Percentiles rank a stretch among this genome's conserved stretches.
phyloP scores from a whole-genome alignment of 345 rosid genomes.

The Gynandropsis gynandra region DNA sequence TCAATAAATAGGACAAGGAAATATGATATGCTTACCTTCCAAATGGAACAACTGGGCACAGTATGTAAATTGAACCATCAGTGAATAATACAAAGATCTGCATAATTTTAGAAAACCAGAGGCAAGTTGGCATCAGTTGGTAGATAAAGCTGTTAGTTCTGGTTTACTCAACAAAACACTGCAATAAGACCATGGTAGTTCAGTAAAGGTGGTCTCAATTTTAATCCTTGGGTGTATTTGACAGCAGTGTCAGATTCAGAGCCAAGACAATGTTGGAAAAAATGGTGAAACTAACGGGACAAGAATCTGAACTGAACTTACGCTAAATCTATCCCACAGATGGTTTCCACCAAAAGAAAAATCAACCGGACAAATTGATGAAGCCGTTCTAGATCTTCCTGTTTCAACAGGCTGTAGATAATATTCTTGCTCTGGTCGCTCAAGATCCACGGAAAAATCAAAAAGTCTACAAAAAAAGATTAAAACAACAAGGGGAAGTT shows the following conservation, averaged over 20 bases:
- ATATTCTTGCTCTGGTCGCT: constrained; percentile 92
- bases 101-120: constrained; percentile 16
- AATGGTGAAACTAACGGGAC: constrained; percentile 1
- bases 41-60: constrained; percentile 90
- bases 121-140: too few relatives aligned
- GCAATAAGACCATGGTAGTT: not conserved
- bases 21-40: constrained; percentile 53
- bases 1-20: constrained; percentile 5
- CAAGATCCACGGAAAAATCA: constrained; percentile 60
- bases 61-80: constrained; percentile 77
- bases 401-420: constrained; percentile 88
- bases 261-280: constrained; percentile 3
- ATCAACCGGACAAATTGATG: constrained; percentile 75
- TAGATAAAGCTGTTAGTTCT: too few relatives aligned
- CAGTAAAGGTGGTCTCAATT: constrained; percentile 11
- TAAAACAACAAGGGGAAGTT: constrained; percentile 9
- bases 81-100: constrained; percentile 83
- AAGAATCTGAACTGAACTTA: constrained; percentile 38
- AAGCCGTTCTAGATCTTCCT: constrained; percentile 67
- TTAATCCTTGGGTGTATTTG: constrained; percentile 14
- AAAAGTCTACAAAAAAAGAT: constrained; percentile 53
- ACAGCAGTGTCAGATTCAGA: not conserved
- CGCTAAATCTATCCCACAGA: constrained; percentile 91
- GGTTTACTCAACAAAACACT: too few relatives aligned
- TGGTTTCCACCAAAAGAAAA: constrained; percentile 88